Percentiles rank a stretch among this genome's conserved stretches.
Evolutionary conservation across 768 basidiomycete species (phyloP).

Genomic region (Suillus hirtellus): DNA sequence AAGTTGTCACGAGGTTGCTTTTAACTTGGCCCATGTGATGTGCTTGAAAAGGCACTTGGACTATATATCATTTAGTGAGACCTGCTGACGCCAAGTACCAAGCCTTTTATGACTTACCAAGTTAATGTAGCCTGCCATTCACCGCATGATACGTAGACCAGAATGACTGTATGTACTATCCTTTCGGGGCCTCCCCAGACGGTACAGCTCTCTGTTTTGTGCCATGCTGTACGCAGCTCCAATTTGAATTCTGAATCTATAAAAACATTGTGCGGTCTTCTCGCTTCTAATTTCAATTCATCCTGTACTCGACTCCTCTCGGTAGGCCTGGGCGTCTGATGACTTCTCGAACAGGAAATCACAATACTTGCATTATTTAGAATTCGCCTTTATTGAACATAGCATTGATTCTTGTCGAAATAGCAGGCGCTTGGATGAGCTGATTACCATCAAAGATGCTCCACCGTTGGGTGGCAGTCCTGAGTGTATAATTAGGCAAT

Average conservation of each 20-base stretch:
- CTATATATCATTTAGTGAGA: background rate
- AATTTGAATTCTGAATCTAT: background rate
- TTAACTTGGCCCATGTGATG: background rate
- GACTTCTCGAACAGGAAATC: background rate
- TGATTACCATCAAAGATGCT: background rate
- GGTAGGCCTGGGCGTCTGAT: background rate
- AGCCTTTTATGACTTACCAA: background rate
- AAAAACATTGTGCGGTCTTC: background rate
- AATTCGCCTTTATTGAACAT: background rate
- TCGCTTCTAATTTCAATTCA: background rate
- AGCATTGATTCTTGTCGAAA: background rate
- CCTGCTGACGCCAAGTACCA: background rate
- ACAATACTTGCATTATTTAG: background rate
- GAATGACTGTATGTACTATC: background rate
- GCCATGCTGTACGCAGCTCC: background rate
- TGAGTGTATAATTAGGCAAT: background rate
- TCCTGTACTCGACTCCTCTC: background rate
- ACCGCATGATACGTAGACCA: background rate
- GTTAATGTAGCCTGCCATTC: background rate
- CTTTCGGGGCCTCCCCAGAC: background rate
- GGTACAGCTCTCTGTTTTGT: background rate
- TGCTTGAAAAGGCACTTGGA: background rate
- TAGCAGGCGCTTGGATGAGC: background rate
- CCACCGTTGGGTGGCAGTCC: background rate
- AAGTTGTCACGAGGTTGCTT: background rate